Conservation (phyloP, 192 early-diverging fungal genomes). For the Oehlia diaphana region DNA sequence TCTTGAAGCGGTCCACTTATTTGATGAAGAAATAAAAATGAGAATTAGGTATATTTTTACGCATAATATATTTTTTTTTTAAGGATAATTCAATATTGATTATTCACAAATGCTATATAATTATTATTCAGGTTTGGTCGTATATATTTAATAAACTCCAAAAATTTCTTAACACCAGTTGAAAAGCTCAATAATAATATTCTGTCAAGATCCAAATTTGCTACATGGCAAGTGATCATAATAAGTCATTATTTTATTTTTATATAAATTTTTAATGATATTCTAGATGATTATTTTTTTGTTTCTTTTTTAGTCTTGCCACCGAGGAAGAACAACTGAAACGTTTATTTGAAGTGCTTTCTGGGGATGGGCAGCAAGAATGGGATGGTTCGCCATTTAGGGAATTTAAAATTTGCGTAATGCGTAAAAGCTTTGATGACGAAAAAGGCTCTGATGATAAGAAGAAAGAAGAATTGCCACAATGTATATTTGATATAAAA, state of each 20-base stretch:
- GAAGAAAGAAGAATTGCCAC: not conserved
- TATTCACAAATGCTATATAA: not conserved
- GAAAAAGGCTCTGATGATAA: not conserved
- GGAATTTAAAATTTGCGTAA: constrained; percentile 20
- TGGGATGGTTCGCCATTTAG: not conserved
- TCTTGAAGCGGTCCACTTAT: constrained; percentile 36
- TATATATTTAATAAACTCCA: constrained; percentile 33
- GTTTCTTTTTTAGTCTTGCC: constrained; percentile 32
- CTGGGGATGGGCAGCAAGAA: not conserved
- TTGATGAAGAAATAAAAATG: constrained; percentile 42
- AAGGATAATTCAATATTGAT: no score
- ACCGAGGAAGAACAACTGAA: constrained; percentile 19
- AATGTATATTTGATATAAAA: constrained; percentile 13
- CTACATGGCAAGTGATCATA: constrained; percentile 31
- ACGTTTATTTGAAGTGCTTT: constrained; percentile 31
- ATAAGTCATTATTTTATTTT: not conserved
- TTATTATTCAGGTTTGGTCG: constrained; percentile 37
- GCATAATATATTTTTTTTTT: no score
- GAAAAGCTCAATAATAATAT: constrained; percentile 26
- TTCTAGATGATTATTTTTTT: not conserved
- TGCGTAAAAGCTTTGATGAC: not conserved
- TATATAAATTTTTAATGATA: not conserved
- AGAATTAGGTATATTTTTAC: constrained; percentile 24
- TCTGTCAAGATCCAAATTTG: constrained; percentile 35
- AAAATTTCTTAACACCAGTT: not conserved